Evolutionary conservation across 306 rosid species (phyloP), one percentile per base, ranked within the genome.

Genomic region (Mimosa bimucronata): DNA sequence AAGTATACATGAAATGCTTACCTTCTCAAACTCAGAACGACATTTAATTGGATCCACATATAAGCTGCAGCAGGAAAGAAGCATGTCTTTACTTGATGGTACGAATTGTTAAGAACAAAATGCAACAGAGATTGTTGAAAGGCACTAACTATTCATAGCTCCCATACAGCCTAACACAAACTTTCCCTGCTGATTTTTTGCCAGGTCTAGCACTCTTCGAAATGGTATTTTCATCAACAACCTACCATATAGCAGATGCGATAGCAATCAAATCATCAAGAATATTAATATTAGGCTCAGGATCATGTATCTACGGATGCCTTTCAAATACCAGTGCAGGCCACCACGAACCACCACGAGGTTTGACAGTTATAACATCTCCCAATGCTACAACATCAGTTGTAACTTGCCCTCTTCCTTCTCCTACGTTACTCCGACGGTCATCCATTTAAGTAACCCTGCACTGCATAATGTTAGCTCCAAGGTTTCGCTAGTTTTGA

Each of bases 151-250:
- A 86, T 60, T 66, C 67, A 75, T 88, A 87, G 80, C 91, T 89
- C 87, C 97, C 97, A 19, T 90, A 92, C 29, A 87, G 79, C 91
- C 95, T 83, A 82, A 92, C 97, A 78, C 83, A 89, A 74, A 89
- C 86, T 23, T 86, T 79, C 65, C 76, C 79, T 0, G 84, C 28
- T 26, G 83, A 75, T 75, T 71, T 76, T 53, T 75, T 53, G 3
- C 84, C 52, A 11, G 92, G 91, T 77, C 66, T 90, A 45, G 69
- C 26, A 7, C 76, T 74, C 55, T 40, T 66, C 45, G 26, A 10
- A 23, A 90, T 79, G 23, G 75, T 38, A 5, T 80, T 79, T 34
- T 83, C 91, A 87, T 85, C 80, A 86, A 88, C 83, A 80, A 92
- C 90, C 97, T 92, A 82, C 74, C 81, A 80, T 77, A 83, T 48